Evolutionary conservation across 1,284 basidiomycete species (phyloP).

Genomic region (Ceratobasidium papillatum): DNA sequence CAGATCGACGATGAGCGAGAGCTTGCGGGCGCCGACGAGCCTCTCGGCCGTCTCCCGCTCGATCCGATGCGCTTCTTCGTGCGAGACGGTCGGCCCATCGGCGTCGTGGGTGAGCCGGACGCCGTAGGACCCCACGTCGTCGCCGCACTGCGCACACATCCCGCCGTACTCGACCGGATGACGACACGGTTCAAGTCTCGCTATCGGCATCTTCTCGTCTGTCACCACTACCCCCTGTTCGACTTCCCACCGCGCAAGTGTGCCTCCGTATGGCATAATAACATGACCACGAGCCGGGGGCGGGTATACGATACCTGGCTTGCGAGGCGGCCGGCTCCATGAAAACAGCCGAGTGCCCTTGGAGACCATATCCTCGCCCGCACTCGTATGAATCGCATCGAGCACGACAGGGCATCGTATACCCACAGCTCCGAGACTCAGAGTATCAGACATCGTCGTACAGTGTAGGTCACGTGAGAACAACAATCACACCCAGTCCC

Average conservation of each 20-base stretch:
- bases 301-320: constrained; percentile 1
- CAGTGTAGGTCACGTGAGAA: constrained; percentile 31
- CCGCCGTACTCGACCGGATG: constrained; percentile 94
- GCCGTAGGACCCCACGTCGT: constrained; percentile 88
- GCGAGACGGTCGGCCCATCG: constrained; percentile 77
- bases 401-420: constrained; percentile 19
- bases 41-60: constrained; percentile 82
- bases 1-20: constrained; percentile 96
- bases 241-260: constrained; percentile 13
- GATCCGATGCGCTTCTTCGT: constrained; percentile 88
- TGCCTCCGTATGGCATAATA: constrained; percentile 14
- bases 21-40: constrained; percentile 78
- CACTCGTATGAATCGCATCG: not conserved
- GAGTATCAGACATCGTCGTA: constrained; percentile 35
- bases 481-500: constrained; percentile 14
- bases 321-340: constrained; percentile 8
- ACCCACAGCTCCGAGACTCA: constrained; percentile 14
- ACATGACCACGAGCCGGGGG: not conserved
- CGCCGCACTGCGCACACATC: constrained; percentile 92
- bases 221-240: not conserved
- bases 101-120: constrained; percentile 88
- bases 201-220: not conserved
- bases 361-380: constrained; percentile 6
- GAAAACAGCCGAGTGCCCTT: constrained; percentile 11
- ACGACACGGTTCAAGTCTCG: constrained; percentile 77